Conservation (phyloP, 2,329 filamentous ascomycete genomes). For the Rosellinia necatrix region DNA sequence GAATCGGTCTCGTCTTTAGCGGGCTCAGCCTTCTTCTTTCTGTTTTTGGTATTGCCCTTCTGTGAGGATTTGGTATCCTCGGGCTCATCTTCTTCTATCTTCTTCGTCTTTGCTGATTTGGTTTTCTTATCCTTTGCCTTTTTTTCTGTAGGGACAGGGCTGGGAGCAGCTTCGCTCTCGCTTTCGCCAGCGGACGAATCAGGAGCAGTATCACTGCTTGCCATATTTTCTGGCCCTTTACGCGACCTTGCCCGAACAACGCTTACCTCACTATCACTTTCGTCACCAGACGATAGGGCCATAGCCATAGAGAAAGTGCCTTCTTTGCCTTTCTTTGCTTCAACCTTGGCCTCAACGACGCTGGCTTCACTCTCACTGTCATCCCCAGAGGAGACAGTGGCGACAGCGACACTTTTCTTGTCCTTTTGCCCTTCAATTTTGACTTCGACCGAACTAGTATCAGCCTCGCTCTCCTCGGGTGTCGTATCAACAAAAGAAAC, state of each 20-base stretch:
- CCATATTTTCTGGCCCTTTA: constrained; percentile 28
- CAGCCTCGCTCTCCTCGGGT: constrained; percentile 19
- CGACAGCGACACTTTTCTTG: constrained; percentile 1
- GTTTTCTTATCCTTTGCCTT: constrained; percentile 7
- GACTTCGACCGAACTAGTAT: background rate
- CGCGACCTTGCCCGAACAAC: constrained; percentile 9
- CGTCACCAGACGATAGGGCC: constrained; percentile 8
- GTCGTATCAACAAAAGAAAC: constrained; percentile 19
- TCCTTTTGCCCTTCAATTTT: constrained; percentile 1
- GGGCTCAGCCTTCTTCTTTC: constrained; percentile 12
- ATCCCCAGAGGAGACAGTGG: constrained; percentile 13
- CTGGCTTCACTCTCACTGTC: constrained; percentile 21
- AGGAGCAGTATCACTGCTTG: background rate
- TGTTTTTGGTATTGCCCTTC: constrained; percentile 1
- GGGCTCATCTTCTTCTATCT: background rate
- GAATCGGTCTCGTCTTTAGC: constrained; percentile 10
- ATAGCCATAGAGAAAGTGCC: background rate
- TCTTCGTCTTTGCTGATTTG: background rate
- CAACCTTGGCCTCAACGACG: constrained; percentile 5
- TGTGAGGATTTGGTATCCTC: background rate
- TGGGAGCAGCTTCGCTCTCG: constrained; percentile 12
- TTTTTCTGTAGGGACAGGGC: background rate
- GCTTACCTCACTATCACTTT: constrained; percentile 4
- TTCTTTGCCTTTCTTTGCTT: constrained; percentile 1
- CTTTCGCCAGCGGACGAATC: constrained; percentile 8